Conservation (phyloP, 176 grass and related monocot genomes). For the Oryza meyeriana region DNA sequence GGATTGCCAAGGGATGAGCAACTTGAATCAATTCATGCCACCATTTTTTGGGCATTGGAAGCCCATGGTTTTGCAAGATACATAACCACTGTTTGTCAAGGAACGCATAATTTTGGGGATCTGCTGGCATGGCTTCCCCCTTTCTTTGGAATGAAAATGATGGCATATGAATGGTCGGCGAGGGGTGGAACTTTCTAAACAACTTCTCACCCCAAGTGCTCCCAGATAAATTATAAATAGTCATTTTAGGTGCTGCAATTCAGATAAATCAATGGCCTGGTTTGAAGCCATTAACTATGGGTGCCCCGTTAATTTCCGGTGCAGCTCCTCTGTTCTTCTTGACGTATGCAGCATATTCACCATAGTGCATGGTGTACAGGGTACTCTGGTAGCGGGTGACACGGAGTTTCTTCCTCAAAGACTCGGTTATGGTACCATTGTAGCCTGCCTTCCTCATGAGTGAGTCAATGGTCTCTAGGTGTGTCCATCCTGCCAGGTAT, state of each 20-base stretch:
- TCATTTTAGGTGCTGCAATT: slow-evolving; percentile 11
- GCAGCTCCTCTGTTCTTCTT: slow-evolving; percentile 67
- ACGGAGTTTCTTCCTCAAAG: slow-evolving; percentile 71
- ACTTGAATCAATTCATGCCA: slow-evolving; percentile 7
- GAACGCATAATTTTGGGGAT: slow-evolving; percentile 1
- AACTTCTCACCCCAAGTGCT: slow-evolving; percentile 45
- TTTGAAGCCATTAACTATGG: slow-evolving; percentile 65
- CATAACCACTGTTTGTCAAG: slow-evolving; percentile 19
- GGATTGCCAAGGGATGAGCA: background rate
- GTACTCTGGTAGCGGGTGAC: slow-evolving; percentile 93
- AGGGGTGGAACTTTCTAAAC: slow-evolving; percentile 21
- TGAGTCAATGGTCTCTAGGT: slow-evolving; percentile 82
- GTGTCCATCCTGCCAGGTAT: slow-evolving; percentile 70
- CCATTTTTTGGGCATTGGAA: slow-evolving; percentile 19
- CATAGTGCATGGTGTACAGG: slow-evolving; percentile 79
- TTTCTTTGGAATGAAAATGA: slow-evolving; percentile 33
- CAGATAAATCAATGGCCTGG: slow-evolving; percentile 61
- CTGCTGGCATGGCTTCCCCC: background rate
- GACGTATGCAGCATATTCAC: slow-evolving; percentile 79
- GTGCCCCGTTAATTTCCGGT: slow-evolving; percentile 40
- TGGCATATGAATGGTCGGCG: slow-evolving; percentile 41
- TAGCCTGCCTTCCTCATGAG: slow-evolving; percentile 96
- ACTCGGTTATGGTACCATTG: slow-evolving; percentile 62
- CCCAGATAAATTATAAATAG: slow-evolving; percentile 36
- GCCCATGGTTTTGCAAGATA: slow-evolving; percentile 21